Conservation (phyloP, 139 green algal genomes). For the Tetraselmis striata region DNA sequence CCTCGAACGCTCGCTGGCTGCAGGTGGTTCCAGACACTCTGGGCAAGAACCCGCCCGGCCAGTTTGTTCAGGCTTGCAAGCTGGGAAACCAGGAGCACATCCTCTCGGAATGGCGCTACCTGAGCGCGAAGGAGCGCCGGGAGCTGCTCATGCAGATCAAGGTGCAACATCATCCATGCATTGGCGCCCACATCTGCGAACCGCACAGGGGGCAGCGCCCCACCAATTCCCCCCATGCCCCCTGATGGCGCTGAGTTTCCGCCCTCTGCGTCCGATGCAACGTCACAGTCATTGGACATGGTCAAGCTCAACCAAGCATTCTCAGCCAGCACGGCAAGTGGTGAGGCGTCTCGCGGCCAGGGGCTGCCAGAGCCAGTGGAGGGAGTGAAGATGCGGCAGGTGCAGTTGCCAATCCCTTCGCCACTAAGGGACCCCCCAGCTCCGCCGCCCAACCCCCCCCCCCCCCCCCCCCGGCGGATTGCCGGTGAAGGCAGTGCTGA, state of each 20-base stretch:
- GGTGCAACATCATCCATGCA: too few species aligned
- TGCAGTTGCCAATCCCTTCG: neutral
- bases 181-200: neutral
- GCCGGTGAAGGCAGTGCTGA: neutral
- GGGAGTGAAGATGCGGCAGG: neutral
- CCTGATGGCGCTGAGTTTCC: neutral
- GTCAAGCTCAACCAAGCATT: conserved; percentile 38
- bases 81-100: conserved; percentile 39
- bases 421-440: neutral
- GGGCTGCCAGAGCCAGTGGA: neutral
- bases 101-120: conserved; percentile 29
- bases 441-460: too few species aligned
- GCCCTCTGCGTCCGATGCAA: too few species aligned
- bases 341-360: neutral
- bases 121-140: conserved; percentile 30
- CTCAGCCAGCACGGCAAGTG: conserved; percentile 19
- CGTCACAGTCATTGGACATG: conserved; percentile 44
- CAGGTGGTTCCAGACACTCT: too few species aligned
- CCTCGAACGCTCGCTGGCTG: too few species aligned
- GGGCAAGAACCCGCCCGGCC: neutral
- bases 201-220: neutral
- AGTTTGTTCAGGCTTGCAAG: neutral
- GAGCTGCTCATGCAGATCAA: conserved; percentile 35
- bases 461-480: too few species aligned
- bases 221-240: neutral